Base-by-base conservation (phyloP, 2,329 filamentous ascomycete species). In the Cyphellophora europaea region DNA sequence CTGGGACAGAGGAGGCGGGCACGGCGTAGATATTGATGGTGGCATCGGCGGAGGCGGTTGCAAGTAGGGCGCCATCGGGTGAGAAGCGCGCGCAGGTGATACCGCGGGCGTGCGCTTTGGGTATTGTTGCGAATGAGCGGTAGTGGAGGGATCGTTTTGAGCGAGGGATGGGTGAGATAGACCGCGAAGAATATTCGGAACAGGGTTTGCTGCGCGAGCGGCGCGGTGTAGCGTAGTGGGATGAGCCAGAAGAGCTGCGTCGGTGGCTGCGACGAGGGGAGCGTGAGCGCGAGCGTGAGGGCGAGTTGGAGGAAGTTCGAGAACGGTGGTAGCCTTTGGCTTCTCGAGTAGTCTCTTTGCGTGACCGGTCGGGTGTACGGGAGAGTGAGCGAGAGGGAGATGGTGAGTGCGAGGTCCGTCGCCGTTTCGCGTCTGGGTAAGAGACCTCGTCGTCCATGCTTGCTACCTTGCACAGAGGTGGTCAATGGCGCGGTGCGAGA, bases 31-130 rank as follows among this genome's bases (percentile, higher is more conserved):
- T 79, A 59, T 91, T 93, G 53, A 94, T 74, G 5, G 86, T 91
- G 36, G 77, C 82, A 61, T 98, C 91, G 13, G 89, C 86, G 19
- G 86, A 93, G 34, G 81, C 82, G 43, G 82, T 91, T 13, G 91
- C 91, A 46, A 98, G 84, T 77, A 83, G 91, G 19, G 74, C 73
- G 4, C 87, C 86, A 60, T 95, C 81, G 1, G 89, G 91, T 2
- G 88, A 95, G 60, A 95, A 93, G 49, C 83, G 82, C 32, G 93
- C 85, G 35, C 85, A 79, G 2, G 88, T 82, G 1, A 96, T 76
- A 14, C 84, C 79, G 41, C 79, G 77, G 61, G 63, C 28, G 54
- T 57, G 18, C 58, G 61, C 23, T 55, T 57, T 36, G 57, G 60
- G 5, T 61, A 49, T 32, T 6, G 41, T 42, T 16, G 36, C 11